Evolutionary conservation across 441 rosid genomes (phyloP).

Genomic region (Metrosideros polymorpha): DNA sequence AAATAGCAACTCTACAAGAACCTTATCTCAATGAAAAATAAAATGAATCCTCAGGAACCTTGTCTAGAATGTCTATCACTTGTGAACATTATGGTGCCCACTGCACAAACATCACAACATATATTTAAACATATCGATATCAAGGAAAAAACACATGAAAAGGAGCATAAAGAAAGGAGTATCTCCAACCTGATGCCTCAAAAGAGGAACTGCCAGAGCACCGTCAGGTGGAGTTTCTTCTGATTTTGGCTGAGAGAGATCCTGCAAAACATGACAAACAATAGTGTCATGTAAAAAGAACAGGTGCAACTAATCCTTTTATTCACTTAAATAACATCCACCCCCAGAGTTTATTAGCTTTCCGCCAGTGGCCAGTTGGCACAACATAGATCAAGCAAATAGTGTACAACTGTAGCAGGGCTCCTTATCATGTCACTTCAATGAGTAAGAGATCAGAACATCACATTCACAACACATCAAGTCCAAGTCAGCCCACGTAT

Average conservation of each 20-base stretch:
- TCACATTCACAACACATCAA: neutral
- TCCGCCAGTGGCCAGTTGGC: neutral
- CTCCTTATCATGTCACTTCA: neutral
- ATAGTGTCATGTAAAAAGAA: neutral
- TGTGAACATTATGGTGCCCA: neutral
- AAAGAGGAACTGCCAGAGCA: constrained; percentile 68
- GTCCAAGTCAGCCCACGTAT: neutral
- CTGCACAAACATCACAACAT: neutral
- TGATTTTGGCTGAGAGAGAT: constrained; percentile 65
- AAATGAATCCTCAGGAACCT: neutral
- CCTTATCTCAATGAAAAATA: neutral
- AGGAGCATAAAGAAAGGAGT: neutral
- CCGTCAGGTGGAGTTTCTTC: constrained; percentile 86
- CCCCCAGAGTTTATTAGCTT: neutral
- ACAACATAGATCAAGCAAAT: neutral
- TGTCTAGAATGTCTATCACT: neutral
- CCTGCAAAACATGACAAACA: constrained; percentile 33
- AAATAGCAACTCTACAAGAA: neutral
- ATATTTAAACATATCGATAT: neutral
- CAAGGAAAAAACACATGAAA: neutral
- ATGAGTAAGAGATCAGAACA: neutral
- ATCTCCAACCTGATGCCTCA: constrained; percentile 84
- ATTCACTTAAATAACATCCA: neutral
- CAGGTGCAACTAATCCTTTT: neutral
- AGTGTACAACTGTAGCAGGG: neutral